Base-by-base conservation (phyloP, 306 rosid species). In the Acacia crassicarpa region DNA sequence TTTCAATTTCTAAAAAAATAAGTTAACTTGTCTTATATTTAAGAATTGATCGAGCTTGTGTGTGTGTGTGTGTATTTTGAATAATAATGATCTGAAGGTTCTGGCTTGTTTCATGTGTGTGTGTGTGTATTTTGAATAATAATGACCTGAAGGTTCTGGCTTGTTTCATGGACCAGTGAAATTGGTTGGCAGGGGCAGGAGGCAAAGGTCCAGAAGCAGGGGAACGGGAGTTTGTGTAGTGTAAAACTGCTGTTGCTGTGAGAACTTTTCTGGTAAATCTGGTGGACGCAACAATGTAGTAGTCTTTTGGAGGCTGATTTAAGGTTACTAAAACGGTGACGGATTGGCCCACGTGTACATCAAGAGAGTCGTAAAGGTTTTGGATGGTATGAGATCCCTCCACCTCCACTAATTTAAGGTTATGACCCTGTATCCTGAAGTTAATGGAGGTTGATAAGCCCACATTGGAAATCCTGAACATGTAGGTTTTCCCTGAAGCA, bases 291-390 rank as follows among this genome's bases (percentile, higher is more conserved):
- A 93, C 94, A 65, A 95, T 86, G 87, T 91, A 91, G 77, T 92
- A 93, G 84, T 93, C 98, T 84, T 89, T 95, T 51, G 98, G 93
- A 38, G 89, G 82, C 80, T 92, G 97, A 77, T 93, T 79, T 68
- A 95, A 90, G 88, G 93, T 89, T 46, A 95, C 98, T 43, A 95
- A 80, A 68, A 93, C 91, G 5, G 97, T 25, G 58, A 95, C 58
- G 9, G 98, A 93, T 91, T 95, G 99, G 6, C 98, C 99, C 80
- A 95, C 97, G 83, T 95, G 99, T 10, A 95, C 91, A 67, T 95
- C 99, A 63, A 95, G 98, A 2, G 98, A 92, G 84, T 95, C 94
- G 4, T 95, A 95, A 17, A 70, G 8, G 81, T 89, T 92, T 84
- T 95, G 99, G 48, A 92, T 13, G 25, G 90, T 83, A 82, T 95